phyloP scores from a whole-genome alignment of 306 rosid genomes.

The Neltuma alba region DNA sequence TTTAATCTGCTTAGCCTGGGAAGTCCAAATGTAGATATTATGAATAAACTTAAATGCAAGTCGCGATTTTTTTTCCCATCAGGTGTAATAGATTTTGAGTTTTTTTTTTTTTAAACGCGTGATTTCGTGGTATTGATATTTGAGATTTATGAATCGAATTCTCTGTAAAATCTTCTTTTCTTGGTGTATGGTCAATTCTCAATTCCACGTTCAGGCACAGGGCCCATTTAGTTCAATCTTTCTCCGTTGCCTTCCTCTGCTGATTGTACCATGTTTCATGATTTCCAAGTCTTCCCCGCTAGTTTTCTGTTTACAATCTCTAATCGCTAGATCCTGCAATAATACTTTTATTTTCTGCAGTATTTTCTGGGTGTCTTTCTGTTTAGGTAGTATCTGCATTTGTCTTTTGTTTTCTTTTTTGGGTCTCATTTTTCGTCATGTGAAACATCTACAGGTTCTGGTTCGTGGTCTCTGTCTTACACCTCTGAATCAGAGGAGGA shows the following conservation, averaged over 20 bases:
- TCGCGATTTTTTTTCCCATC: background rate
- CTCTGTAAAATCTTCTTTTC: constrained; percentile 54
- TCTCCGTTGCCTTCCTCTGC: constrained; percentile 75
- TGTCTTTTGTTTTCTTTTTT: too few species aligned
- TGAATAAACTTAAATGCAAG: too few species aligned
- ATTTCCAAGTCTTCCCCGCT: too few species aligned
- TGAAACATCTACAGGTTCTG: constrained; percentile 56
- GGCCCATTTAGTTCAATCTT: constrained; percentile 72
- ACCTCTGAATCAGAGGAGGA: too few species aligned
- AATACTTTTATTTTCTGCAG: constrained; percentile 9
- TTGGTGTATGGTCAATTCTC: constrained; percentile 68
- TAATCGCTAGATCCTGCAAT: background rate
- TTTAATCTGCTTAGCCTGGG: too few species aligned
- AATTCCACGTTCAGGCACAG: constrained; percentile 58
- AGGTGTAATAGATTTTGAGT: background rate
- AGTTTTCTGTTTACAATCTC: background rate
- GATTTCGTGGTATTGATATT: constrained; percentile 51
- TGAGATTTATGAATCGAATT: constrained; percentile 68
- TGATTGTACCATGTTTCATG: constrained; percentile 70
- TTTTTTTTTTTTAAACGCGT: constrained; percentile 42
- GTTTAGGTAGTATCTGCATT: background rate
- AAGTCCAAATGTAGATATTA: too few species aligned
- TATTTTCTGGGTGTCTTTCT: constrained; percentile 8
- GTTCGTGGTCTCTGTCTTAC: constrained; percentile 45
- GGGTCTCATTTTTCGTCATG: constrained; percentile 59